Percentiles rank a stretch among this genome's conserved stretches.
Evolutionary conservation across 257 asterid species (phyloP).

Genomic region (Salvia miltiorrhiza): DNA sequence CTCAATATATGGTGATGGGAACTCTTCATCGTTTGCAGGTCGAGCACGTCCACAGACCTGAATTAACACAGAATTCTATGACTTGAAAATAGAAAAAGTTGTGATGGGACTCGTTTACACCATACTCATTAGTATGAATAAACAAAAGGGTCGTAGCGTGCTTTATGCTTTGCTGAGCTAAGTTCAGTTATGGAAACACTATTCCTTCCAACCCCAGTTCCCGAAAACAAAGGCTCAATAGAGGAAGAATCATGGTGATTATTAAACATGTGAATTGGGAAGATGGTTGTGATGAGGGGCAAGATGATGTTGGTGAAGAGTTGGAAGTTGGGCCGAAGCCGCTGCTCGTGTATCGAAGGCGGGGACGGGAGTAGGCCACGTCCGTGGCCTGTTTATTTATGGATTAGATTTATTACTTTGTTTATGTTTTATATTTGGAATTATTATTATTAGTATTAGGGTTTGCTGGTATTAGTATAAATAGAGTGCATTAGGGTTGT

Average conservation of each 20-base stretch:
- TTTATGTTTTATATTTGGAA: too few relatives aligned
- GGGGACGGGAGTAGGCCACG: too few relatives aligned
- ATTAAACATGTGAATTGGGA: background rate
- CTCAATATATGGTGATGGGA: slow-evolving; percentile 81
- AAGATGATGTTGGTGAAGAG: too few relatives aligned
- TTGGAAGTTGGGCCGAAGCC: too few relatives aligned
- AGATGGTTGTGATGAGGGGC: too few relatives aligned
- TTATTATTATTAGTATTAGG: too few relatives aligned
- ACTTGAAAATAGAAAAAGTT: background rate
- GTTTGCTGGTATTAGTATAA: too few relatives aligned
- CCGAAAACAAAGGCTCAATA: background rate
- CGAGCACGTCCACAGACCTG: slow-evolving; percentile 69
- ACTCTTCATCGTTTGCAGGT: slow-evolving; percentile 91
- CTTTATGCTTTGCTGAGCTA: background rate
- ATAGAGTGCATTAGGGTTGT: too few relatives aligned
- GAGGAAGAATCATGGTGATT: background rate
- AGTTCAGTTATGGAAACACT: background rate
- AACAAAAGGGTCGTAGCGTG: background rate
- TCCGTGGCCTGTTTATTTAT: too few relatives aligned
- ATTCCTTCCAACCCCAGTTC: background rate
- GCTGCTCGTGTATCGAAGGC: too few relatives aligned
- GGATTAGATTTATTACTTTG: too few relatives aligned
- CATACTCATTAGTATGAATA: background rate
- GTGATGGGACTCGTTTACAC: background rate
- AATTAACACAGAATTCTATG: slow-evolving; percentile 23